Evolutionary conservation across 148 eudicot genomes (phyloP), one percentile per base, ranked within the genome.

Genomic region (Fagopyrum esculentum): DNA sequence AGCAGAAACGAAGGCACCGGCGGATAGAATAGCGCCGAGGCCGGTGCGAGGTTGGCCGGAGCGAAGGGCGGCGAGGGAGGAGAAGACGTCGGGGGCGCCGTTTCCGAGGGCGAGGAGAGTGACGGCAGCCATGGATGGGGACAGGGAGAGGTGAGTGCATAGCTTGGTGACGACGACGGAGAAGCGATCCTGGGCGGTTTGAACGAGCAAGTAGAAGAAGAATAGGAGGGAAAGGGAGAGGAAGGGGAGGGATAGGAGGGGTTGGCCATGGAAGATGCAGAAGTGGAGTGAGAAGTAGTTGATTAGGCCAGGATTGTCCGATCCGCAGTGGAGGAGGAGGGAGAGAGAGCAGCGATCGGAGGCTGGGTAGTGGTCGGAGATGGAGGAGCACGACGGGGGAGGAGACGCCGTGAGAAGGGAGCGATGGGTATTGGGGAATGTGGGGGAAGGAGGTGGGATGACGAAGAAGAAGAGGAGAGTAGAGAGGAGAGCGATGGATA

Each of bases 21-120:
- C 98, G 0, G 97, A 92, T 71, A 95, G 45, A 51, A 90, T 95
- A 0, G 98, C 96, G 4, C 96, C 92, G 13, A 95, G 84, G 26
- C 96, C 97, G 9, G 98, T 95, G 5, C 89, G 55, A 0, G 90
- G 64, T 16, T 83, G 89, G 1, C 93, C 93, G 0, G 79, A 81
- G 4, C 83, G 79, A 5, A 95, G 86, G 5, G 98, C 98, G 2
- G 98, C 96, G 6, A 87, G 82, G 0, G 97, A 87, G 0, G 97
- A 79, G 70, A 95, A 95, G n/a, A 95, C 92, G 55, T 95, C 98
- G 2, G 98, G 98, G 4, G 98, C 98, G 3, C 98, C 98, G 50
- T 95, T 95, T 0, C 98, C 98, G 5, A 95, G 84, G 2, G 98
- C 92, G 0, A 95, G 57, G 4, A 95, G 86, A 1, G 98, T 92